Evolutionary conservation across 805 yeast genomes (phyloP), one percentile per base, ranked within the genome.

Genomic region (Brettanomyces naardenensis): DNA sequence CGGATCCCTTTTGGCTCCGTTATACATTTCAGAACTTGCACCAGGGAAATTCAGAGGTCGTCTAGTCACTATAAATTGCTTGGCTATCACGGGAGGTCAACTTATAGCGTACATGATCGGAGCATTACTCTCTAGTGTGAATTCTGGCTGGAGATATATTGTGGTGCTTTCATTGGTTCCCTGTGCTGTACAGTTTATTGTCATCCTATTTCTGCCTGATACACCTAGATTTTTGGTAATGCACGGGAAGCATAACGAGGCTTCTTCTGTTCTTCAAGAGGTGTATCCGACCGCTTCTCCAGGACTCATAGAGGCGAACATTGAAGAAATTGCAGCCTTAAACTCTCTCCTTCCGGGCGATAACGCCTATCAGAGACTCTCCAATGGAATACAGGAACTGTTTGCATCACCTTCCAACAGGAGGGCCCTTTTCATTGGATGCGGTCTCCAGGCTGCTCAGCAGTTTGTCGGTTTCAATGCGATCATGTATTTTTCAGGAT

Each of bases 401-500:
- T 74, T 69, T 48, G 42, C 51, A 4, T 52, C 52, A 14, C 63
- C 64, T 14, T 69, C 75, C 4, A 72, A 72, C 52, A 61, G 64
- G 32, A 62, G 79, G 41, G 78, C 78, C 3, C 61, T 73, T 37
- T 56, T 71, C 17, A 63, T 73, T 41, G 78, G 71, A 3, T 73
- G 78, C 58, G 78, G 78, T 10, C 61, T 73, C 39, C 78, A 73
- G 47, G 77, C 75, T 19, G 64, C 68, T 41, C 79, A 73, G 52
- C 79, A 73, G 48, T 68, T 73, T 44, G 71, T 75, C 15, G 79
- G 79, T 4, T 73, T 72, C 57, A 73, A 73, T 55, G 71, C 78
- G 7, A 59, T 73, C 48, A 73, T 73, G 78, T 73, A 71, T 53
- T 73, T 73, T 46, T 67, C 75, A 46, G 62, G 75, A 9, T 71